These are phyloP conservation scores for Stachybotrys chartarum DNA, from an alignment of 2,329 filamentous ascomycete genomes.

Conservation along the genomic window DNA sequence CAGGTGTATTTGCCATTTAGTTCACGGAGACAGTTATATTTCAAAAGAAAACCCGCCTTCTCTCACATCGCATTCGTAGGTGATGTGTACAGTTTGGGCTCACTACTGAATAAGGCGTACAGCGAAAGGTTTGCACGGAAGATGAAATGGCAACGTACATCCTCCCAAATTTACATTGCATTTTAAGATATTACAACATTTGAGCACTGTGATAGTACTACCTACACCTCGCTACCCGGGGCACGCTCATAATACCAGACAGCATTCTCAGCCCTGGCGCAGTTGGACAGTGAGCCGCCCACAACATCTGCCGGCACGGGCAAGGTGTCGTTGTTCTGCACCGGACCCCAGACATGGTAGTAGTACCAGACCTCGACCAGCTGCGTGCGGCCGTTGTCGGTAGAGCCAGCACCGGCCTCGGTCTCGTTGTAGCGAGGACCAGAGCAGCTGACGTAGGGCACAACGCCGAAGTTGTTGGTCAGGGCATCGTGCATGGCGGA, in stretches of 20 bases:
- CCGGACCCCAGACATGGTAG: slow-evolving; percentile 49
- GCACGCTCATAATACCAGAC: slow-evolving; percentile 48
- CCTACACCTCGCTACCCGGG: slow-evolving; percentile 15
- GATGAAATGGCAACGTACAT: too few species aligned
- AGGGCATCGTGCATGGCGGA: slow-evolving; percentile 44
- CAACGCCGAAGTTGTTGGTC: slow-evolving; percentile 39
- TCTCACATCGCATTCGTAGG: neutral
- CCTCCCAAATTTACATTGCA: too few species aligned
- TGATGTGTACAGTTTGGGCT: too few species aligned
- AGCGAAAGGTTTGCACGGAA: too few species aligned
- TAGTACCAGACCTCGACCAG: slow-evolving; percentile 63
- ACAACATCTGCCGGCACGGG: slow-evolving; percentile 36
- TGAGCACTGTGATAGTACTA: too few species aligned
- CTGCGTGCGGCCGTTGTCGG: slow-evolving; percentile 49
- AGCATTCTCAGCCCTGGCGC: slow-evolving; percentile 44
- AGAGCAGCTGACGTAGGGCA: slow-evolving; percentile 55
- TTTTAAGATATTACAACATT: too few species aligned
- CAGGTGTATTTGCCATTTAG: slow-evolving; percentile 11
- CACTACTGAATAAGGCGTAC: too few species aligned
- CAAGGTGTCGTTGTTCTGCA: slow-evolving; percentile 43
- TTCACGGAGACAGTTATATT: slow-evolving; percentile 6
- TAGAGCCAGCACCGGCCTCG: slow-evolving; percentile 42
- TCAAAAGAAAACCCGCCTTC: neutral
- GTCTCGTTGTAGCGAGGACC: slow-evolving; percentile 56
- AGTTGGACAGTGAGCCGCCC: slow-evolving; percentile 43